Evolutionary conservation across 169 alveolate species (phyloP), one percentile per base, ranked within the genome.

Genomic region (Plasmodium relictum): DNA sequence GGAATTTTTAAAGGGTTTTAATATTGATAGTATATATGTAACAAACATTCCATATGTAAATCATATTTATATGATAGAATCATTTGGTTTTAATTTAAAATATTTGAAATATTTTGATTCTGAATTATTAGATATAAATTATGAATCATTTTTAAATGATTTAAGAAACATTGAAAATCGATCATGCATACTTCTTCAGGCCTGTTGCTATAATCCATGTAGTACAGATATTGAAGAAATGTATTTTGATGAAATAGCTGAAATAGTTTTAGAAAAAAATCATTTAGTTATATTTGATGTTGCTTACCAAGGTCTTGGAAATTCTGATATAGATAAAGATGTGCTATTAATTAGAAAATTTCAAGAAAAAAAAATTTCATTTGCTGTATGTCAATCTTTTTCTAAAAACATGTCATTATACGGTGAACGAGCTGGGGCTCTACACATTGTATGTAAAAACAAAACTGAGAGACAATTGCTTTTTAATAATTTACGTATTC

Each of bases 361-460:
- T 83, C 90, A 94, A 50, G 93, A 94, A 56, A 92, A 71, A 73
- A 96, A 97, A 37, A 88, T 94, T 91, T 85, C 94, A 72, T 92
- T 95, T 95, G 62, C 94, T 58, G 95, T 96, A 44, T 90, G 97
- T 63, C 95, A 96, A 83, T 94, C 97, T 3, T 96, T 95, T 85
- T 94, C 98, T 26, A 96, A 95, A 93, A 96, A 95, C 88, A 90
- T 95, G 93, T 97, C 98, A 61, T 92, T 96, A 56, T 96, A 96
- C 88, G 97, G 97, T 44, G 98, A 96, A 94, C 95, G 98, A 93
- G 95, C 96, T 48, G 98, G 98, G 37, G 97, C 97, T 56, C 54
- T 96, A 42, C 97, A 96, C 86, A 56, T 96, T 39, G 95, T 95
- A 22, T 91, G 96, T 80, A 88, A 88, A 48, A 90, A 88, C 26